Percentiles rank a stretch among this genome's conserved stretches.
Evolutionary conservation across 2,329 filamentous ascomycete genomes (phyloP).

Genomic region (Pseudogymnoascus sp.): DNA sequence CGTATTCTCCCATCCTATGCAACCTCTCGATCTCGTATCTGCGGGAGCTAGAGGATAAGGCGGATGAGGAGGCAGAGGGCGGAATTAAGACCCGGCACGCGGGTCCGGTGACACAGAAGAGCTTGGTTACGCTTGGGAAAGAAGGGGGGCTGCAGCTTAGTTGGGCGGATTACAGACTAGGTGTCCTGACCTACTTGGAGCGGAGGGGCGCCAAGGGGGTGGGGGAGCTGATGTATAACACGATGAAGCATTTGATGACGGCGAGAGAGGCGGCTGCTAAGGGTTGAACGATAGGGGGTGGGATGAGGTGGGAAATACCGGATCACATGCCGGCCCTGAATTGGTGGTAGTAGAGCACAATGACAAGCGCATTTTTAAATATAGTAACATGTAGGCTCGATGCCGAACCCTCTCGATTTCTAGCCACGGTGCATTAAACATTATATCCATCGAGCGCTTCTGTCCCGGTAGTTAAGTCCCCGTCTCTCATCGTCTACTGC

Average conservation of each 20-base stretch:
- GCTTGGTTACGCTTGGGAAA: constrained; percentile 53
- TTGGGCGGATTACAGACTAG: constrained; percentile 69
- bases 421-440: constrained; percentile 1
- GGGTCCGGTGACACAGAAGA: constrained; percentile 63
- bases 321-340: background rate
- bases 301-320: background rate
- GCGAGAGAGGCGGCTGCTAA: constrained; percentile 27
- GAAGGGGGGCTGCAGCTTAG: constrained; percentile 58
- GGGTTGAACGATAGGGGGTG: background rate
- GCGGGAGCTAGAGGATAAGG: constrained; percentile 50
- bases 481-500: background rate
- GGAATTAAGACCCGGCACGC: constrained; percentile 45
- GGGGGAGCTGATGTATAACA: constrained; percentile 67
- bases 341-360: background rate
- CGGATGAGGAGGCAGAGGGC: constrained; percentile 39
- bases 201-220: constrained; percentile 58
- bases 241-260: constrained; percentile 66
- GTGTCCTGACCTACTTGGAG: constrained; percentile 63
- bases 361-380: background rate
- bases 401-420: background rate
- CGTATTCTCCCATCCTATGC: constrained; percentile 50
- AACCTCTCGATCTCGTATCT: constrained; percentile 49
- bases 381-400: background rate
- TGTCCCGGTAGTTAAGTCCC: background rate
- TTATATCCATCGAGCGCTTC: constrained; percentile 2